phyloP scores from a whole-genome alignment of 1,284 basidiomycete genomes.

The Abortiporus biennis region DNA sequence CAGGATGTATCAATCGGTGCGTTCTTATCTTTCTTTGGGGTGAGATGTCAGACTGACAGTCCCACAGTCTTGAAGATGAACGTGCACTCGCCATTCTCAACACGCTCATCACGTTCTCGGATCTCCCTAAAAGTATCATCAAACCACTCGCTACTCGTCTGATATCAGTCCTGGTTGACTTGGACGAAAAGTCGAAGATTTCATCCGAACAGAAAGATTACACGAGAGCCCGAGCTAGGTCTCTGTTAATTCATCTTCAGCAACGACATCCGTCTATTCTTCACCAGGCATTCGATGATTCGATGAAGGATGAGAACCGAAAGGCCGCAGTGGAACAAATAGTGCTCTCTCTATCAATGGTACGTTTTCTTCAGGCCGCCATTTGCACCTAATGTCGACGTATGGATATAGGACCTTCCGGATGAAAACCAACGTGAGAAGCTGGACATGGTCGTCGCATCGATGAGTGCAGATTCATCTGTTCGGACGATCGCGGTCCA shows the following conservation, averaged over 20 bases:
- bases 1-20: slow-evolving; percentile 39
- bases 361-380: slow-evolving; percentile 21
- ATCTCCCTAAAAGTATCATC: slow-evolving; percentile 34
- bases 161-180: slow-evolving; percentile 1
- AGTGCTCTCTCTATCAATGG: slow-evolving; percentile 49
- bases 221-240: slow-evolving; percentile 2
- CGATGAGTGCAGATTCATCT: slow-evolving; percentile 43
- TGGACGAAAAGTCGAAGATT: no score
- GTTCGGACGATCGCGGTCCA: slow-evolving; percentile 48
- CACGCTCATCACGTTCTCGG: slow-evolving; percentile 33
- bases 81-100: slow-evolving; percentile 29
- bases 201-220: neutral
- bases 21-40: slow-evolving; percentile 7
- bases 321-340: slow-evolving; percentile 41
- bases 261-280: slow-evolving; percentile 44
- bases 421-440: slow-evolving; percentile 9
- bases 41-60: slow-evolving; percentile 5
- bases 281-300: slow-evolving; percentile 31
- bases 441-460: slow-evolving; percentile 45
- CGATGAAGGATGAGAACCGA: slow-evolving; percentile 32
- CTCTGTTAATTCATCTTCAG: slow-evolving; percentile 13
- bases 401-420: no score
- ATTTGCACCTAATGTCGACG: neutral
- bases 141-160: slow-evolving; percentile 34
- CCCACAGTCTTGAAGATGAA: slow-evolving; percentile 38